Evolutionary conservation across 805 yeast species (phyloP).

Genomic region (Phaffomyces antillensis): DNA sequence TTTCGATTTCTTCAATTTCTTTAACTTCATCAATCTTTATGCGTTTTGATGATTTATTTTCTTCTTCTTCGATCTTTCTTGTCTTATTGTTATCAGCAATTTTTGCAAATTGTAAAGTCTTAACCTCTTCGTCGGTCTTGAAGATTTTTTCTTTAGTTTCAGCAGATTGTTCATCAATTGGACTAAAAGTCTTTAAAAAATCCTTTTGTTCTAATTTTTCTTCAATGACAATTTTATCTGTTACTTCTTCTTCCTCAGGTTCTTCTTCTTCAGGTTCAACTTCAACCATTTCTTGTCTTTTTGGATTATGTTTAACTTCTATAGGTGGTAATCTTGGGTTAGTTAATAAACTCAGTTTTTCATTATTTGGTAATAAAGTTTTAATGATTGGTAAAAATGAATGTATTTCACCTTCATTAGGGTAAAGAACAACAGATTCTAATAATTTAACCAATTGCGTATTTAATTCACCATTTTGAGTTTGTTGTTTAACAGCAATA

Average conservation of each 20-base stretch:
- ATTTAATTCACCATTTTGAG: conserved; percentile 24
- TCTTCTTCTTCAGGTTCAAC: conserved; percentile 25
- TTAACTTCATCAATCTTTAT: conserved; percentile 15
- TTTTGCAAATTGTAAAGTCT: conserved; percentile 18
- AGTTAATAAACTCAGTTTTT: conserved; percentile 49
- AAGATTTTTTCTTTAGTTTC: conserved; percentile 9
- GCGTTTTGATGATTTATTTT: conserved; percentile 21
- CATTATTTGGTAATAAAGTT: conserved; percentile 41
- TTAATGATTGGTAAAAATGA: conserved; percentile 69
- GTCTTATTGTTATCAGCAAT: conserved; percentile 3
- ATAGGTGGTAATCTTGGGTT: conserved; percentile 68
- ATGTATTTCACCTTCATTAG: conserved; percentile 51
- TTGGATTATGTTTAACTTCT: conserved; percentile 18
- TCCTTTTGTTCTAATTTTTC: conserved; percentile 3
- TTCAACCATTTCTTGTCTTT: conserved; percentile 18
- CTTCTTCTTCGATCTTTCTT: conserved; percentile 18
- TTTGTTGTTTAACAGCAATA: conserved; percentile 27
- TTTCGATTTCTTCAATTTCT: conserved; percentile 5
- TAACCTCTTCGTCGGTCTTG: conserved; percentile 20
- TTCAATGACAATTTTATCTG: conserved; percentile 3
- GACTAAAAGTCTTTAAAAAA: conserved; percentile 14
- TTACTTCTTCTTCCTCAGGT: conserved; percentile 11
- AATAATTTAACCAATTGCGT: conserved; percentile 32
- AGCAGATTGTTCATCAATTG: conserved; percentile 3
- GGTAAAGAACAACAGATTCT: conserved; percentile 54